Conservation (phyloP, 805 yeast species). For the Torulaspora quercuum region DNA sequence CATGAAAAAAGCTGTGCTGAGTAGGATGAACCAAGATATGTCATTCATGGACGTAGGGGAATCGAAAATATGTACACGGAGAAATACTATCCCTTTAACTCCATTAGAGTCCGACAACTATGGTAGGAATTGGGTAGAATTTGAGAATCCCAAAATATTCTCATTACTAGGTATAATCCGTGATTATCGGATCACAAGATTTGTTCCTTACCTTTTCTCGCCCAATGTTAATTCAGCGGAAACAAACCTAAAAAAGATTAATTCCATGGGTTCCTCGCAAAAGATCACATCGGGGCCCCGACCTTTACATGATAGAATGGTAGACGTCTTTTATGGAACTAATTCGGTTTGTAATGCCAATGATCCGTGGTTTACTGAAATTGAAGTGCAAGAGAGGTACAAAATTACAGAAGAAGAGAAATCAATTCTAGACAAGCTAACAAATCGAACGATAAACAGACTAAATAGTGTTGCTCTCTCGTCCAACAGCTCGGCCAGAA, state of each 20-base stretch:
- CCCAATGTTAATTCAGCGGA: slow-evolving; percentile 37
- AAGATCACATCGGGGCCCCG: slow-evolving; percentile 5
- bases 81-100: slow-evolving; percentile 43
- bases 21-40: slow-evolving; percentile 15
- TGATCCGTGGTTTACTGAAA: slow-evolving; percentile 16
- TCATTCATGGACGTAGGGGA: slow-evolving; percentile 2
- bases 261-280: slow-evolving; percentile 6
- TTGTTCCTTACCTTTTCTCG: slow-evolving; percentile 56
- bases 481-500: slow-evolving; percentile 1
- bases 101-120: slow-evolving; percentile 62
- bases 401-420: slow-evolving; percentile 8
- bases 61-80: slow-evolving; percentile 34
- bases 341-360: slow-evolving; percentile 2
- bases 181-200: slow-evolving; percentile 39
- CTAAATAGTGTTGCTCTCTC: slow-evolving; percentile 3
- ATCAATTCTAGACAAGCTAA: slow-evolving; percentile 3
- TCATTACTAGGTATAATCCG: slow-evolving; percentile 15
- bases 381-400: slow-evolving; percentile 19
- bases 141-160: slow-evolving; percentile 23
- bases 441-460: slow-evolving; percentile 3
- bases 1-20: slow-evolving; percentile 27
- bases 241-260: slow-evolving; percentile 32
- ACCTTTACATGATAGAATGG: slow-evolving; percentile 17
- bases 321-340: slow-evolving; percentile 12
- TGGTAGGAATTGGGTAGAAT: slow-evolving; percentile 45